These are phyloP conservation scores for Tilletia caries DNA, from an alignment of 1,284 basidiomycete species.

Conservation along the genomic window DNA sequence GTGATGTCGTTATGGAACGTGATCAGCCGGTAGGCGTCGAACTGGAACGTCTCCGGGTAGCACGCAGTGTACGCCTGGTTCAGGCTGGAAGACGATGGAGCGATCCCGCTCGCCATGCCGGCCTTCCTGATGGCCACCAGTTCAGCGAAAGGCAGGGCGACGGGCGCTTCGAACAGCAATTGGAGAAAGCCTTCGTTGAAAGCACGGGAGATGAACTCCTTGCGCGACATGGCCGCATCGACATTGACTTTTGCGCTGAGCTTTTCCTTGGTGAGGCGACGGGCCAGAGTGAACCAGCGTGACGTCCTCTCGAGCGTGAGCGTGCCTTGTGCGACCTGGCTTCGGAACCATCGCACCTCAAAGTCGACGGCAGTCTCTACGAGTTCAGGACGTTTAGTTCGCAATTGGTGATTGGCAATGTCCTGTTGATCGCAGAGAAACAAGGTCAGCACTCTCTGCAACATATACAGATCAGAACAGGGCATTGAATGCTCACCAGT, in stretches of 20 bases:
- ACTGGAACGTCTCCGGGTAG: constrained; percentile 69
- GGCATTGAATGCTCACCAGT: constrained; percentile 62
- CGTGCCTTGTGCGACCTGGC: constrained; percentile 59
- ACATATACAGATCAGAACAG: neutral
- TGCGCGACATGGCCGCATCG: constrained; percentile 29
- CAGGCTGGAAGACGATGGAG: constrained; percentile 27
- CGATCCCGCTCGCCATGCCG: neutral
- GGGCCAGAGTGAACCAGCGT: constrained; percentile 62
- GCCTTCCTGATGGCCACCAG: neutral
- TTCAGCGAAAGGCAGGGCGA: constrained; percentile 48
- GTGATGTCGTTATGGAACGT: constrained; percentile 69
- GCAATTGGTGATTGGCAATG: constrained; percentile 90
- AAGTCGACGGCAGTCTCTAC: constrained; percentile 75
- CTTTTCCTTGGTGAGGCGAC: constrained; percentile 20
- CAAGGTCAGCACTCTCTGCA: neutral
- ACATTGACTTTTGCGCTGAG: constrained; percentile 9
- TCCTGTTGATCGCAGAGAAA: constrained; percentile 61
- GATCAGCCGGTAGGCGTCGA: constrained; percentile 72
- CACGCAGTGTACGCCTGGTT: constrained; percentile 34
- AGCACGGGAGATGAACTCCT: constrained; percentile 56
- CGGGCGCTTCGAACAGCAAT: constrained; percentile 66
- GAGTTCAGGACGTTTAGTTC: constrained; percentile 78
- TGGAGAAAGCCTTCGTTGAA: constrained; percentile 68
- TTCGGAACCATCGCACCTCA: constrained; percentile 74
- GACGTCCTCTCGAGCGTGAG: constrained; percentile 63